Base-by-base conservation (phyloP, 2,329 filamentous ascomycete genomes). In the Ceratocystiopsis sp. region DNA sequence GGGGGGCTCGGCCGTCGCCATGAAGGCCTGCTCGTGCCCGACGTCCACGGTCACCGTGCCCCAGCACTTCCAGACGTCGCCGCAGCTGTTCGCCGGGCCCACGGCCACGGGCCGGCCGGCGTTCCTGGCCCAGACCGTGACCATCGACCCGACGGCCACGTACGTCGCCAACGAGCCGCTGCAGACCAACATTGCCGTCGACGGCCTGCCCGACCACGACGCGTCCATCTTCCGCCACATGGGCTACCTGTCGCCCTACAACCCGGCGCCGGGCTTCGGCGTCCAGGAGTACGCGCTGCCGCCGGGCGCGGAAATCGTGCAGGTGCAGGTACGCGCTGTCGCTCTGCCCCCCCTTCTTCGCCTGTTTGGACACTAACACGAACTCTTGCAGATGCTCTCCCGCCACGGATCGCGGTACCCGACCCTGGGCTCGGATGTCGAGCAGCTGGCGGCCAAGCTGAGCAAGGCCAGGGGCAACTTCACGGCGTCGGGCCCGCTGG, bases 361-460 rank as follows among this genome's bases (percentile, higher is more conserved):
- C 16, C 43, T 32, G 8, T 32, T 9, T 18, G 25, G 11, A 21
- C 4, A 5, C 13, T 15, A 13, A 15, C 33, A n/a, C n/a, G n/a
- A n/a, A n/a, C 33, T 33, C 32, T 11, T 39, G 39, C 18, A 80
- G 61, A 78, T 85, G 75, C 63, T 85, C 5, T 79, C 78, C 13
- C 73, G 82, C 1, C 81, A 86, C 54, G 82, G 82, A 10, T 69
- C 78, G 35, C 69, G 82, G 14, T 87, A 86, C 57, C 82, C 82
- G 0, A 81, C 80, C 3, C 62, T 64, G 3, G 68, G 68, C 1
- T 66, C 72, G 33, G 69, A 70, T 29, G 71, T 80, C 11, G 59
- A 63, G 16, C 53, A 55, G 1, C 69, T 80, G 36, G 77, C 73
- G 1, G 55, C 68, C 37, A 75, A 73, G 49, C 62, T 86, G 38